These are phyloP conservation scores for Spizellomyces sp. DNA, from an alignment of 192 early-diverging fungal species.

Conservation along the genomic window DNA sequence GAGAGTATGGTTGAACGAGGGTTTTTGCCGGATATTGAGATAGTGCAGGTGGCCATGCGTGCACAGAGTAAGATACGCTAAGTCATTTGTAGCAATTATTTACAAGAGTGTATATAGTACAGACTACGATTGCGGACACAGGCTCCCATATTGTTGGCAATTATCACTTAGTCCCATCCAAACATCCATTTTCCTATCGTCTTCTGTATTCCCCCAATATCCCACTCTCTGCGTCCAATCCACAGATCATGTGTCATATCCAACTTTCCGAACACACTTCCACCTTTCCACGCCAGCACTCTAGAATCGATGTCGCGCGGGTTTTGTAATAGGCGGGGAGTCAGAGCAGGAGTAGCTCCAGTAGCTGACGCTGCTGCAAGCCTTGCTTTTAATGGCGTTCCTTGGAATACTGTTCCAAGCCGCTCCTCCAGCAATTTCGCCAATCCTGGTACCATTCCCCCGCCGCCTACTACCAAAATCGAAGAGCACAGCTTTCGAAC, in stretches of 20 bases:
- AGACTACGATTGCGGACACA: not conserved
- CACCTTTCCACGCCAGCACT: slow-evolving; percentile 88
- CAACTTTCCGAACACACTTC: slow-evolving; percentile 72
- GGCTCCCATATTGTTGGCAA: too few species aligned
- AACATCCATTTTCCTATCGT: slow-evolving; percentile 23
- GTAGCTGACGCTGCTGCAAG: slow-evolving; percentile 55
- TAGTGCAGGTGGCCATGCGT: not conserved
- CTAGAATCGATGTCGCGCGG: slow-evolving; percentile 84
- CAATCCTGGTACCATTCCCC: slow-evolving; percentile 71
- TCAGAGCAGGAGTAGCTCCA: slow-evolving; percentile 24
- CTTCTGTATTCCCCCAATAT: slow-evolving; percentile 26
- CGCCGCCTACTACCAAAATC: slow-evolving; percentile 86
- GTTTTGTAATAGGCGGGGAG: slow-evolving; percentile 58
- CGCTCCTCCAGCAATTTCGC: slow-evolving; percentile 64
- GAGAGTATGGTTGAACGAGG: slow-evolving; percentile 21
- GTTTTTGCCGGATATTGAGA: slow-evolving; percentile 14
- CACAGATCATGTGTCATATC: slow-evolving; percentile 81
- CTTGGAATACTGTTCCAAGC: not conserved
- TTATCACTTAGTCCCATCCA: slow-evolving; percentile 20
- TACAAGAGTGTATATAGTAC: not conserved
- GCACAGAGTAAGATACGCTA: not conserved
- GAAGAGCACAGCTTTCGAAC: slow-evolving; percentile 72
- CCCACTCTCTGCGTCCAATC: slow-evolving; percentile 74
- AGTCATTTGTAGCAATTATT: not conserved
- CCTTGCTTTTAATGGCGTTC: slow-evolving; percentile 17